Evolutionary conservation across 495 filamentous ascomycete genomes (phyloP).

Genomic region (Staphylotrichum tortipilum): DNA sequence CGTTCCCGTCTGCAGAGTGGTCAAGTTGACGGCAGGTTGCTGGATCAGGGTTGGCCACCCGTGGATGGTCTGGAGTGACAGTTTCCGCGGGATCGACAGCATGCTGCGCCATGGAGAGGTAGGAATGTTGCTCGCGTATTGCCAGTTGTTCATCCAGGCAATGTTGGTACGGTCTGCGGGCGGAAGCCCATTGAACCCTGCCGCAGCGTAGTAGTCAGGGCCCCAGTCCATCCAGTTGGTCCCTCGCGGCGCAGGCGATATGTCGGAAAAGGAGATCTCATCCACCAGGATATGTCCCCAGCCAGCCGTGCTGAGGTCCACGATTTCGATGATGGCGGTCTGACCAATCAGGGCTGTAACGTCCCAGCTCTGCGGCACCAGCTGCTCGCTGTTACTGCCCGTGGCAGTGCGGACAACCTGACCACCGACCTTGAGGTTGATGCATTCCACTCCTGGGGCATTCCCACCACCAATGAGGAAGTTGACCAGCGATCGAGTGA

Average conservation of each 20-base stretch:
- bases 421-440: neutral
- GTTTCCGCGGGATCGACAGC: neutral
- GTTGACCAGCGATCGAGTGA: neutral
- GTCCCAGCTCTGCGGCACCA: neutral
- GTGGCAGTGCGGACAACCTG: neutral
- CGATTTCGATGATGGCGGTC: neutral
- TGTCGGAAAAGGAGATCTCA: neutral
- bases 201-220: neutral
- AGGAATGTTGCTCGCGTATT: neutral
- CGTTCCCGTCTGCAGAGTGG: neutral
- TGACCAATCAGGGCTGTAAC: neutral
- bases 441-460: neutral
- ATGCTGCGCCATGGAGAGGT: neutral
- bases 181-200: neutral
- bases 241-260: neutral
- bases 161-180: neutral
- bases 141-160: slow-evolving; percentile 1
- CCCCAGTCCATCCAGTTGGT: slow-evolving; percentile 2
- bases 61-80: slow-evolving; percentile 1
- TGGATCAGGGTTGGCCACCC: neutral
- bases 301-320: neutral
- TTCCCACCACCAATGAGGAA: neutral
- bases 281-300: neutral
- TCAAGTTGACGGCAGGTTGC: neutral
- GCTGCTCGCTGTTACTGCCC: neutral